These are phyloP conservation scores for Boletus sp. DNA, from an alignment of 768 basidiomycete genomes.

Conservation along the genomic window DNA sequence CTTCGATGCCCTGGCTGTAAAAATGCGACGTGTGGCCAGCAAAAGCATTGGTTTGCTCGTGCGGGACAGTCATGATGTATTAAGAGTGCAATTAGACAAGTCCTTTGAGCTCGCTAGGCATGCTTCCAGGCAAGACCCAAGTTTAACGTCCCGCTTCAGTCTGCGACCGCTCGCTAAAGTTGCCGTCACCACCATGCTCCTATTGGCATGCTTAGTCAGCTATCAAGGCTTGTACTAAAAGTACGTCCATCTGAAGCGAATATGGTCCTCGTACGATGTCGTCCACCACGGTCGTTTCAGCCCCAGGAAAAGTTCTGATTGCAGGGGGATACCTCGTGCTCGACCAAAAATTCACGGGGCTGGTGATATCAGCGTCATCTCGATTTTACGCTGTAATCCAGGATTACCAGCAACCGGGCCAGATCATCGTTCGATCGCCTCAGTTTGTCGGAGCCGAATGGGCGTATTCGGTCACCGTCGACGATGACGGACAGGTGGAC, in stretches of 20 bases:
- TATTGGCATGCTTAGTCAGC: constrained; percentile 27
- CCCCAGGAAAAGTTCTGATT: constrained; percentile 92
- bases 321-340: constrained; percentile 98
- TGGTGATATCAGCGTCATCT: constrained; percentile 89
- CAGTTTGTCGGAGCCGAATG: constrained; percentile 85
- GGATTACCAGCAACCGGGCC: constrained; percentile 27
- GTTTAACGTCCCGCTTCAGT: no score
- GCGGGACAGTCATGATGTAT: constrained; percentile 53
- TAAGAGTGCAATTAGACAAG: constrained; percentile 2
- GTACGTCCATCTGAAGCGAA: not conserved
- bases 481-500: constrained; percentile 28
- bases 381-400: constrained; percentile 86
- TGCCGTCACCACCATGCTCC: not conserved
- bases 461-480: constrained; percentile 57
- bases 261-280: constrained; percentile 35
- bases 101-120: not conserved
- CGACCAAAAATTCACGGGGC: constrained; percentile 79
- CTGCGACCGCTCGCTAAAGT: no score
- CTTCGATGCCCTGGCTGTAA: constrained; percentile 94
- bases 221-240: not conserved
- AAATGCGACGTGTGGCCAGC: constrained; percentile 80
- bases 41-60: constrained; percentile 87
- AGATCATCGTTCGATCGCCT: constrained; percentile 79
- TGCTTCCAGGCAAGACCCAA: not conserved
- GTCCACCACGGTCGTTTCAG: constrained; percentile 71